Percentiles rank a stretch among this genome's conserved stretches.
phyloP scores from a whole-genome alignment of 176 grass and related monocot species.

The Thalia dealbata region DNA sequence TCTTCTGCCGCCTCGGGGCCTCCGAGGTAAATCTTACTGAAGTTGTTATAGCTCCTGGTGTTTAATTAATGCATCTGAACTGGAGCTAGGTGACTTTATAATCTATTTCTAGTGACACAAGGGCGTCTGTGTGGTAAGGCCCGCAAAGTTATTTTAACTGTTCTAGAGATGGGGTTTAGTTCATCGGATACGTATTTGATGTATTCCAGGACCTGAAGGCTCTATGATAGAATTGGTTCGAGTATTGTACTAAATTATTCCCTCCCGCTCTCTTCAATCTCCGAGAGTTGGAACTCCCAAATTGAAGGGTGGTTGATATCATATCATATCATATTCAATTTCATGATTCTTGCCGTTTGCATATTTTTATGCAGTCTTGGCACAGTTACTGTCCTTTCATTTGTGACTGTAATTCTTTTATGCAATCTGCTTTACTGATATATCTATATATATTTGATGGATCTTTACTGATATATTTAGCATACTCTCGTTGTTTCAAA shows the following conservation, averaged over 20 bases:
- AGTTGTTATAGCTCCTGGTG: background rate
- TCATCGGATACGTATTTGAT: no score
- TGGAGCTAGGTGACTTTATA: background rate
- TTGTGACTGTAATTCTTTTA: constrained; percentile 8
- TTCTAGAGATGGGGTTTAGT: no score
- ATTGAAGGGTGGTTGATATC: background rate
- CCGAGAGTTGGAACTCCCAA: background rate
- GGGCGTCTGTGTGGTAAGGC: background rate
- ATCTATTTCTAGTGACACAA: background rate
- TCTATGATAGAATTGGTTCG: background rate
- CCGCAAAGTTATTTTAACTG: no score
- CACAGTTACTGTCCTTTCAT: background rate
- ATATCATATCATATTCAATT: background rate
- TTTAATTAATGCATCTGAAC: background rate
- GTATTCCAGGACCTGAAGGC: no score
- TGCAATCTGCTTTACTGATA: background rate
- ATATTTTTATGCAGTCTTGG: background rate
- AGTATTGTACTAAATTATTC: no score
- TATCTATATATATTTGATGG: no score
- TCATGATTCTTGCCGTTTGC: no score
- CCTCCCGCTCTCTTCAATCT: background rate
- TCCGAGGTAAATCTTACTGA: constrained; percentile 2
- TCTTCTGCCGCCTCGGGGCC: constrained; percentile 11
- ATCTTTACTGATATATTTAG: background rate
- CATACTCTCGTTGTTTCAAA: background rate